Percentiles rank a stretch among this genome's conserved stretches.
phyloP scores from a whole-genome alignment of 2,329 filamentous ascomycete genomes.

The Cordyceps militaris region DNA sequence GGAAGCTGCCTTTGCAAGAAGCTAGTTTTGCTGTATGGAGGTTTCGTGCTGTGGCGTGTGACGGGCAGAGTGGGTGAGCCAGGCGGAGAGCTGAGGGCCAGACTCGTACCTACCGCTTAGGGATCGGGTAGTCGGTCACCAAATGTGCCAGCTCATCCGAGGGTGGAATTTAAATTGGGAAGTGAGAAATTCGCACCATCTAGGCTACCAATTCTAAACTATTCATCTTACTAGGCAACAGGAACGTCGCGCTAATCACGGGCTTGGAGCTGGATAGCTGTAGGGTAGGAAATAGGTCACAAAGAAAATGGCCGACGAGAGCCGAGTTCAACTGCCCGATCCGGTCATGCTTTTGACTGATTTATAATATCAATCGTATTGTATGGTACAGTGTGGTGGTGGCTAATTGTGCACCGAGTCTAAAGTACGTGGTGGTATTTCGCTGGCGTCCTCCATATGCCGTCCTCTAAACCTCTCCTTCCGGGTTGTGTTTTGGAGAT shows the following conservation, averaged over 20 bases:
- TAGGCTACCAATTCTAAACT: neutral
- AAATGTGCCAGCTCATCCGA: too few species aligned
- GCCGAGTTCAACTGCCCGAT: neutral
- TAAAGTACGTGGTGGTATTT: conserved; percentile 13
- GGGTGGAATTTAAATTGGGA: neutral
- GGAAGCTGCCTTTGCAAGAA: neutral
- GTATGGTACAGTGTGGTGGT: conserved; percentile 14
- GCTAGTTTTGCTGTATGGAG: conserved; percentile 1
- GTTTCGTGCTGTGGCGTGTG: conserved; percentile 6
- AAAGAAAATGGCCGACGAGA: neutral
- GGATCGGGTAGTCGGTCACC: too few species aligned
- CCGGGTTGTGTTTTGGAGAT: neutral
- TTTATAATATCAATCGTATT: conserved; percentile 13
- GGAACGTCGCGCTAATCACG: neutral
- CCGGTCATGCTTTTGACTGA: neutral
- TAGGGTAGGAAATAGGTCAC: neutral
- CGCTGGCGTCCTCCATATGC: neutral
- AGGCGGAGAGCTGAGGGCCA: conserved; percentile 3
- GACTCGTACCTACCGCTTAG: too few species aligned
- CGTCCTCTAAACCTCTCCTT: conserved; percentile 6
- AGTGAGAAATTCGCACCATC: neutral
- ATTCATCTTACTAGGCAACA: neutral
- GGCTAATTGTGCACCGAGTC: conserved; percentile 4
- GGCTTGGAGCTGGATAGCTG: neutral
- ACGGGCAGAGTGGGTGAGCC: neutral